These are phyloP conservation scores for Metschnikowia proteae DNA, from an alignment of 805 yeast genomes.

Conservation along the genomic window DNA sequence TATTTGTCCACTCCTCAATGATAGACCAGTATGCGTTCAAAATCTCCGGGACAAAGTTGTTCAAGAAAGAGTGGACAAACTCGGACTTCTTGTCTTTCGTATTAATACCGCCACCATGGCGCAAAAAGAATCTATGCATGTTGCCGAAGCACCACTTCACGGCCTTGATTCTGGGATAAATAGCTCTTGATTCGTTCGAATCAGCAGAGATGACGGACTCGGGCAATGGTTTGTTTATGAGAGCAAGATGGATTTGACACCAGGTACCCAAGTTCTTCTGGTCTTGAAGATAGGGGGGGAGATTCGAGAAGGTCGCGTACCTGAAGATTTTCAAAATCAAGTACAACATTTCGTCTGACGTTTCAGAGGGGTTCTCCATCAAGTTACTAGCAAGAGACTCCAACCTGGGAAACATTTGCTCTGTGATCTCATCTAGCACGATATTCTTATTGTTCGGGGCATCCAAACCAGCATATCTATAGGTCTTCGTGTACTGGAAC, in stretches of 20 bases:
- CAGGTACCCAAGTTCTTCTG: conserved; percentile 36
- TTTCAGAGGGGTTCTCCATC: conserved; percentile 22
- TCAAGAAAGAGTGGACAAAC: conserved; percentile 32
- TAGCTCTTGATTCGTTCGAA: conserved; percentile 25
- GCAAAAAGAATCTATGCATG: conserved; percentile 37
- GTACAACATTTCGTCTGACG: conserved; percentile 30
- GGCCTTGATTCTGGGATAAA: conserved; percentile 42
- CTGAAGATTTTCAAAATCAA: conserved; percentile 40
- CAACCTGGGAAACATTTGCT: conserved; percentile 34
- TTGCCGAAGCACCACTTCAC: conserved; percentile 46
- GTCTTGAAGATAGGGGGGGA: conserved; percentile 38
- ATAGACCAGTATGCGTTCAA: conserved; percentile 41
- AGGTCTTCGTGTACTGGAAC: conserved; percentile 39
- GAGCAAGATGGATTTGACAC: conserved; percentile 38
- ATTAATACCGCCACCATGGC: conserved; percentile 42
- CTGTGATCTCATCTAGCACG: conserved; percentile 36
- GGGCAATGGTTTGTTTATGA: conserved; percentile 40
- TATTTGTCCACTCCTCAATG: conserved; percentile 39
- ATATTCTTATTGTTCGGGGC: conserved; percentile 31
- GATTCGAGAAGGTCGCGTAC: conserved; percentile 34
- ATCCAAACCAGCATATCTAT: conserved; percentile 47
- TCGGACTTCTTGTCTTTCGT: conserved; percentile 27
- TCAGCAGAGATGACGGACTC: conserved; percentile 30
- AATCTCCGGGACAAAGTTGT: conserved; percentile 41
- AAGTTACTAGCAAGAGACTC: conserved; percentile 30